Base-by-base conservation (phyloP, 1,284 basidiomycete species). In the Vanrija pseudolonga region DNA sequence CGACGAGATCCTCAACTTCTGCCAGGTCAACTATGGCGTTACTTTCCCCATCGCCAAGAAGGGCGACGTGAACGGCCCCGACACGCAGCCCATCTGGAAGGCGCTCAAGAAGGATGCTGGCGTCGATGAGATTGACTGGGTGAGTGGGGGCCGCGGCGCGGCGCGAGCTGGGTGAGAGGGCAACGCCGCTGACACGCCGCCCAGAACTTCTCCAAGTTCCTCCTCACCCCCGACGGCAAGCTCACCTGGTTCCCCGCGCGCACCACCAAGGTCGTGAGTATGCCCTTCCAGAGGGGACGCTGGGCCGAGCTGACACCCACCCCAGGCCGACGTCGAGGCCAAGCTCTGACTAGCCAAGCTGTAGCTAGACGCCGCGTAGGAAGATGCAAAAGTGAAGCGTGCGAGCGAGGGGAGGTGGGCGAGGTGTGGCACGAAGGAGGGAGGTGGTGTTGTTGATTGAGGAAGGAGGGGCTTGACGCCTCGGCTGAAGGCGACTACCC, bases 11-110 rank as follows among this genome's bases (percentile, higher is more conserved):
- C 80, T 80, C 20, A 79, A 69, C 36, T 74, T 73, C 64, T 74
- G 71, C 58, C 70, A 84, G 65, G 66, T 83, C 59, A 90, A 90
- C 77, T 86, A 90, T 68, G 88, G 88, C 22, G 88, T 91, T 22
- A 82, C 81, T 12, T 91, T 91, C 79, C 87, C 87, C 12, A 79
- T 91, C 53, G 88, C 89, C 83, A 86, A 84, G 76, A 91, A 90
- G 66, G 73, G 53, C 38, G 78, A 81, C 56, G 80, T 81, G 38
- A 81, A 81, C 59, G 80, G 79, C 9, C 61, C 66, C 32, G 73
- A 79, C 51, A 69, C 79, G 41, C 79, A 80, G 64, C 76, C 77
- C 39, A 74, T 80, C 51, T 80, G 78, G 75, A 72, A 76, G 64
- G 77, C 70, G 66, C 72, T 81, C 55, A 81, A 77, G 55, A 60